These are phyloP conservation scores for Mycosarcoma maydis DNA, from an alignment of 1,284 basidiomycete genomes.

Conservation along the genomic window DNA sequence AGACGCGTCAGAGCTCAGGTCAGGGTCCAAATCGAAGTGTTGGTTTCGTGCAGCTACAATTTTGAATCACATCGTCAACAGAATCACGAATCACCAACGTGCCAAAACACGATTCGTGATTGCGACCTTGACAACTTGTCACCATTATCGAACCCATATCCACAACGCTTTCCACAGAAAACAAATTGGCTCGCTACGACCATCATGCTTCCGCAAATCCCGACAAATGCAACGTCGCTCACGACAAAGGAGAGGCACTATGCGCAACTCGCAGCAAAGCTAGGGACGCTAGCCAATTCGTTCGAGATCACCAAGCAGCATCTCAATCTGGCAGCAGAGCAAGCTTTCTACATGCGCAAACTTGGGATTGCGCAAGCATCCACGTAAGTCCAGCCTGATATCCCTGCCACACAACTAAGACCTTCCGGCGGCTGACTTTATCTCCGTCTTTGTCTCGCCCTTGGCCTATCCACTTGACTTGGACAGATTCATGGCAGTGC, in stretches of 20 bases:
- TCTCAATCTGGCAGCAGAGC: slow-evolving; percentile 39
- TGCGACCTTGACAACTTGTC: slow-evolving; percentile 3
- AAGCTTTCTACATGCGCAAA: slow-evolving; percentile 50
- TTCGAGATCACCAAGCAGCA: slow-evolving; percentile 42
- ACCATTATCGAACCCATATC: slow-evolving; percentile 7
- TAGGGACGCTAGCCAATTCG: slow-evolving; percentile 30
- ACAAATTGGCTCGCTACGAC: not conserved
- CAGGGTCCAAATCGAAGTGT: slow-evolving; percentile 19
- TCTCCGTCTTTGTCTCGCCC: not conserved
- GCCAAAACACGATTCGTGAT: slow-evolving; percentile 9
- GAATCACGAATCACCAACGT: not conserved
- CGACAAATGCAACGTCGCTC: slow-evolving; percentile 14
- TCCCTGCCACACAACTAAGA: too few species aligned
- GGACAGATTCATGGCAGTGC: slow-evolving; percentile 42
- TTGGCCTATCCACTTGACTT: not conserved
- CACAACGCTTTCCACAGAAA: not conserved
- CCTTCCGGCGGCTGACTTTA: not conserved
- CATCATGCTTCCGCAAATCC: slow-evolving; percentile 26
- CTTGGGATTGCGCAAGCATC: slow-evolving; percentile 48
- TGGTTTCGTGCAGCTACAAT: too few species aligned
- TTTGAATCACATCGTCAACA: too few species aligned
- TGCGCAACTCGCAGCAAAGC: slow-evolving; percentile 40
- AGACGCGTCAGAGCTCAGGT: slow-evolving; percentile 15
- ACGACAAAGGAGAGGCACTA: slow-evolving; percentile 47
- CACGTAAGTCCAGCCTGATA: slow-evolving; percentile 21